Conservation (phyloP, 202 grass and related monocot genomes). For the Zizania palustris region DNA sequence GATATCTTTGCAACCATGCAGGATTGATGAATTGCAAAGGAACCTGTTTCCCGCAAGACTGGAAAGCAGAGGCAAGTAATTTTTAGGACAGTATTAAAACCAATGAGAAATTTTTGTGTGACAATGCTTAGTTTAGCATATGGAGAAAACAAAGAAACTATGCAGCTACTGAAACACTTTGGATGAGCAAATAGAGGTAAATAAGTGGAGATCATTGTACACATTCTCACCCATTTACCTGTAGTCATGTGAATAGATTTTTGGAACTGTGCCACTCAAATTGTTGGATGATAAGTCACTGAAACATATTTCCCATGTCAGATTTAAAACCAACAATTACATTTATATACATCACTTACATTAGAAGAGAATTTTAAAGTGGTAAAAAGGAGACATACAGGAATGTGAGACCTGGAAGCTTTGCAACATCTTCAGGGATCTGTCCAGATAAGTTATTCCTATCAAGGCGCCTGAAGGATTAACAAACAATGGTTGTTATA, state of each 20-base stretch:
- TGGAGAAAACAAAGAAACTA: constrained; percentile 22
- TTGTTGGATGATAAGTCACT: constrained; percentile 97
- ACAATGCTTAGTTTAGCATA: constrained; percentile 11
- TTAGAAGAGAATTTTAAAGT: constrained; percentile 35
- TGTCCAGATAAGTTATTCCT: constrained; percentile 84
- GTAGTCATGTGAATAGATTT: constrained; percentile 90
- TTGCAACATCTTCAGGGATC: constrained; percentile 82
- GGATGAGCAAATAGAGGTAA: constrained; percentile 19
- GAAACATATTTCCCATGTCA: constrained; percentile 57
- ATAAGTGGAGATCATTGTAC: not conserved
- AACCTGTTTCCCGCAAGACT: constrained; percentile 87
- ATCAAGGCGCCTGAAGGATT: constrained; percentile 78
- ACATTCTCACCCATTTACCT: constrained; percentile 50
- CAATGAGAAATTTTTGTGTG: constrained; percentile 7
- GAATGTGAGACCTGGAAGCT: constrained; percentile 90
- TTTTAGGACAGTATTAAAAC: not conserved
- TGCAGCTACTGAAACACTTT: constrained; percentile 25
- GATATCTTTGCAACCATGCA: constrained; percentile 73
- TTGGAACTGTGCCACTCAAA: constrained; percentile 75
- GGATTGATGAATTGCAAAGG: constrained; percentile 83
- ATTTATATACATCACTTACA: constrained; percentile 22
- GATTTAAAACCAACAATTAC: constrained; percentile 36
- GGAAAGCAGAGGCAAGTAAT: constrained; percentile 39
- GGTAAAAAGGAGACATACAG: constrained; percentile 69
- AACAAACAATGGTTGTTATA: constrained; percentile 40